Conservation (phyloP, 257 asterid species). For the Fraxinus excelsior region DNA sequence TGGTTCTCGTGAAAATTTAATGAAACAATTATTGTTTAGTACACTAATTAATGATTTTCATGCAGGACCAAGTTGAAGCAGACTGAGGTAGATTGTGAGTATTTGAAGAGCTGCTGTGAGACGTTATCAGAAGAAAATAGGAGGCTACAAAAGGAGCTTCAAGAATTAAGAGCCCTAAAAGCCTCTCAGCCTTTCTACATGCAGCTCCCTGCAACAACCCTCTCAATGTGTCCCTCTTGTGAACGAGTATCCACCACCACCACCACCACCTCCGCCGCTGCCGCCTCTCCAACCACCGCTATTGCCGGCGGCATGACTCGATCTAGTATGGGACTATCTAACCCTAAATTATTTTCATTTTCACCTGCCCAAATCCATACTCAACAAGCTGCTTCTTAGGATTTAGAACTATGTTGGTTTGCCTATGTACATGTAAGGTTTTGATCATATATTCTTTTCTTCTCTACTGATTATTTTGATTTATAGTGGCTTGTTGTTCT, state of each 20-base stretch:
- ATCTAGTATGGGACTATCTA: conserved; percentile 22
- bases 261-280: conserved; percentile 20
- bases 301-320: not conserved
- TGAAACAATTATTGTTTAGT: conserved; percentile 28
- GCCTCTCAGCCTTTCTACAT: conserved; percentile 78
- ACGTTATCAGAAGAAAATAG: conserved; percentile 82
- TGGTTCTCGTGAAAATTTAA: conserved; percentile 31
- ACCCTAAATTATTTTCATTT: conserved; percentile 36
- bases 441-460: not conserved
- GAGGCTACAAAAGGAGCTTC: conserved; percentile 80
- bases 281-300: conserved; percentile 5
- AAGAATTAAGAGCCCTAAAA: conserved; percentile 77
- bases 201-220: conserved; percentile 89
- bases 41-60: not conserved
- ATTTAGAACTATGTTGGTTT: not conserved
- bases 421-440: not conserved
- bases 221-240: conserved; percentile 93
- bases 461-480: not conserved
- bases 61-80: conserved; percentile 90
- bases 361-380: conserved; percentile 16
- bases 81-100: conserved; percentile 95
- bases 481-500: not conserved
- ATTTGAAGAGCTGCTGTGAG: conserved; percentile 82
- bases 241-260: conserved; percentile 62
- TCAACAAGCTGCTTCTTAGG: conserved; percentile 34